Percentiles rank a stretch among this genome's conserved stretches.
phyloP scores from a whole-genome alignment of 768 basidiomycete species.

The Agaricus blazei region DNA sequence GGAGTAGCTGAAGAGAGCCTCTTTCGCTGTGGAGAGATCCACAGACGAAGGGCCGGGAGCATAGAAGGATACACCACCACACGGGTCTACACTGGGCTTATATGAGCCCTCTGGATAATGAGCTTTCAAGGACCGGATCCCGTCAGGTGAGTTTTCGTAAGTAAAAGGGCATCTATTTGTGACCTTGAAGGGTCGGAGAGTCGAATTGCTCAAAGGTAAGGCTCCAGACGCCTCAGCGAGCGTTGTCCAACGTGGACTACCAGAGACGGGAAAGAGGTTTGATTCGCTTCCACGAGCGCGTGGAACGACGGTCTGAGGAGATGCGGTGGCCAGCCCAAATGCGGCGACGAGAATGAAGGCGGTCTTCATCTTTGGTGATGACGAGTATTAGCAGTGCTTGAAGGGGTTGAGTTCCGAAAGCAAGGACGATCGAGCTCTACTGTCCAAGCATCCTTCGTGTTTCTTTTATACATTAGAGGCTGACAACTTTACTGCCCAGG shows the following conservation, averaged over 20 bases:
- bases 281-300: background rate
- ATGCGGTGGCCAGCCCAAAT: slow-evolving; percentile 4
- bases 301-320: slow-evolving; percentile 1
- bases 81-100: slow-evolving; percentile 32
- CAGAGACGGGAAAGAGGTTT: slow-evolving; percentile 12
- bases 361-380: background rate
- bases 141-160: slow-evolving; percentile 37
- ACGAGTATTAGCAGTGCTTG: background rate
- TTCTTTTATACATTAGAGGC: too few species aligned
- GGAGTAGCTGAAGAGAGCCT: slow-evolving; percentile 51
- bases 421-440: too few species aligned
- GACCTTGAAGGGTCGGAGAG: slow-evolving; percentile 12
- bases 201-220: slow-evolving; percentile 9
- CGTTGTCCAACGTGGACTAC: slow-evolving; percentile 14
- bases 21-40: slow-evolving; percentile 49
- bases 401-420: too few species aligned
- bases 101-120: slow-evolving; percentile 48
- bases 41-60: slow-evolving; percentile 44
- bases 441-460: too few species aligned
- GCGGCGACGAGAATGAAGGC: slow-evolving; percentile 4
- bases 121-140: slow-evolving; percentile 37
- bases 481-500: too few species aligned
- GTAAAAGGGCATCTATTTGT: slow-evolving; percentile 5
- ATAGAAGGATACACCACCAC: slow-evolving; percentile 63
- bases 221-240: slow-evolving; percentile 8